Evolutionary conservation across 2,329 filamentous ascomycete genomes (phyloP).

Genomic region (Neonectria faginata): DNA sequence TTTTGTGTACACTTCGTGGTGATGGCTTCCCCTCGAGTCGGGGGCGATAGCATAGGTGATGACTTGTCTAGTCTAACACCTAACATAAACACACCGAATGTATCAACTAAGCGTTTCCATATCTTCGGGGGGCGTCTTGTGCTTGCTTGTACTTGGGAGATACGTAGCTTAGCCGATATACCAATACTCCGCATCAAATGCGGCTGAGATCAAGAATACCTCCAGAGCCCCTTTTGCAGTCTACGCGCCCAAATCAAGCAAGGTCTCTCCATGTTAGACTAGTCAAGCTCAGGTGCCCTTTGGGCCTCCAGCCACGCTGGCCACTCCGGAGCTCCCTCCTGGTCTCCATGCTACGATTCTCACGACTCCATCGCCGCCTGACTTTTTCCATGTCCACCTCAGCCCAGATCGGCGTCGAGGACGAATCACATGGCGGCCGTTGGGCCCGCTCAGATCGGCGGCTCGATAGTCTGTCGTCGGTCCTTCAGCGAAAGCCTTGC

Average conservation of each 20-base stretch:
- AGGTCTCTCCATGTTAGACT: not conserved
- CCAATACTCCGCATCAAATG: not conserved
- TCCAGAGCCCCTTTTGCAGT: not conserved
- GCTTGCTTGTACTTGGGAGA: no score
- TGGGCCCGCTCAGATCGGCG: slow-evolving; percentile 18
- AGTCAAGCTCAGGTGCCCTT: slow-evolving; percentile 12
- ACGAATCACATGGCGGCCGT: slow-evolving; percentile 12
- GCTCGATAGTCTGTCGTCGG: slow-evolving; percentile 19
- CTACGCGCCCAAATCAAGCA: slow-evolving; percentile 5
- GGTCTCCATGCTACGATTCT: slow-evolving; percentile 8
- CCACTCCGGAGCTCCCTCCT: slow-evolving; percentile 1
- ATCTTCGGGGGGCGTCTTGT: not conserved
- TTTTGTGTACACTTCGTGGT: slow-evolving; percentile 15
- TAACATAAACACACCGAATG: not conserved
- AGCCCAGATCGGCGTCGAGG: slow-evolving; percentile 21
- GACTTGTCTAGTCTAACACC: not conserved
- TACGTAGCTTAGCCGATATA: not conserved
- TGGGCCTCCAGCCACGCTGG: slow-evolving; percentile 17
- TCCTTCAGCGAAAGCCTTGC: slow-evolving; percentile 15
- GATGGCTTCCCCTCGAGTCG: not conserved
- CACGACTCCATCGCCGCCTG: slow-evolving; percentile 14
- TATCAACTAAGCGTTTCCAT: not conserved
- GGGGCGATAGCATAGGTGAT: not conserved
- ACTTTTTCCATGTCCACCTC: slow-evolving; percentile 7
- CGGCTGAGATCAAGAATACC: not conserved